Evolutionary conservation across 352 stramenopile genomes (phyloP).

Genomic region (Phytophthora vignae): DNA sequence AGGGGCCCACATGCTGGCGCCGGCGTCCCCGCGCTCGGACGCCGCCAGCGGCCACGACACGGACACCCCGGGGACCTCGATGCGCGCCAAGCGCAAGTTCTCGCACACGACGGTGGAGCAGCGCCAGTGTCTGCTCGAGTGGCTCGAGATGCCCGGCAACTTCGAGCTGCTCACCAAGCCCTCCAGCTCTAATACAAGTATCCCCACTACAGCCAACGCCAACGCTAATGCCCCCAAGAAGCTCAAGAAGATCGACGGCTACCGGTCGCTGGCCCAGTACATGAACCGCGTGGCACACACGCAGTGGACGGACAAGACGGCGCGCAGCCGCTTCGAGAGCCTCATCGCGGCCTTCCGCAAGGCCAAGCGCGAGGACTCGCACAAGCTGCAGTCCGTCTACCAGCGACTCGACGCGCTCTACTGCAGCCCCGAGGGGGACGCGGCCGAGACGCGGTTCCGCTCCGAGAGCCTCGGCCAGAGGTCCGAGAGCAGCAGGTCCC

Average conservation of each 20-base stretch:
- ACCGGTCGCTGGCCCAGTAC: constrained; percentile 54
- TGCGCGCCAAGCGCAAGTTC: constrained; percentile 48
- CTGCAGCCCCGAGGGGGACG: background rate
- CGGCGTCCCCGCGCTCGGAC: constrained; percentile 22
- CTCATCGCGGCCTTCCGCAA: constrained; percentile 57
- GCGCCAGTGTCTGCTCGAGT: constrained; percentile 58
- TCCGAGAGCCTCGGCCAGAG: constrained; percentile 29
- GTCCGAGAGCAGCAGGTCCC: constrained; percentile 15
- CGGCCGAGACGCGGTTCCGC: background rate
- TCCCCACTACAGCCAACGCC: background rate
- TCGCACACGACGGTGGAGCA: constrained; percentile 59
- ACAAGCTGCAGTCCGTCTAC: constrained; percentile 10
- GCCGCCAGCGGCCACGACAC: constrained; percentile 29
- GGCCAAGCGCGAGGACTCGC: constrained; percentile 31
- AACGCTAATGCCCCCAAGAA: constrained; percentile 32
- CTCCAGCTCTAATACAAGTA: too few species aligned
- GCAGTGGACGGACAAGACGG: constrained; percentile 56
- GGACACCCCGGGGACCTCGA: constrained; percentile 14
- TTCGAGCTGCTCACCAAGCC: constrained; percentile 54
- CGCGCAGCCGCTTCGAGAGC: constrained; percentile 67
- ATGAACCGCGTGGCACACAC: constrained; percentile 50
- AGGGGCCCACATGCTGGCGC: background rate
- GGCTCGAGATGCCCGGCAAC: constrained; percentile 57
- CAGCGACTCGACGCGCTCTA: constrained; percentile 32
- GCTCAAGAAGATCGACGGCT: constrained; percentile 63